Conservation (phyloP, 441 rosid genomes). For the Lepidium campestre region DNA sequence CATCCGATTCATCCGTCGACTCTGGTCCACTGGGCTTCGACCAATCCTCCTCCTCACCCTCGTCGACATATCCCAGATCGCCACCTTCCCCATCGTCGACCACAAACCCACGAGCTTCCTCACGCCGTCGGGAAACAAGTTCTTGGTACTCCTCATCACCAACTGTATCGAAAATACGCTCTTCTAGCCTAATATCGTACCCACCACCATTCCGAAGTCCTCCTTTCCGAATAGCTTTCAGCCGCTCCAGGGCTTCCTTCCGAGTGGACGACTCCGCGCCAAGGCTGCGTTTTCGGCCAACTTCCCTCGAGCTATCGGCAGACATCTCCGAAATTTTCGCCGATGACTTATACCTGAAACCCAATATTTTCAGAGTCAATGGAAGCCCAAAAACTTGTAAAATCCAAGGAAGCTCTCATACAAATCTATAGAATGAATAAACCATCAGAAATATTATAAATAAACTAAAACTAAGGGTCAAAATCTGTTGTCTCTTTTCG, state of each 20-base stretch:
- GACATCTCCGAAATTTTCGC: neutral
- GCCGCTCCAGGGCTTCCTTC: slow-evolving; percentile 59
- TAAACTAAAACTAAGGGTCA: too few species aligned
- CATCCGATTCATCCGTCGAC: slow-evolving; percentile 72
- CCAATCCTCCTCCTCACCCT: slow-evolving; percentile 94
- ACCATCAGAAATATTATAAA: too few species aligned
- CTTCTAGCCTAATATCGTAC: slow-evolving; percentile 56
- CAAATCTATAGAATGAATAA: too few species aligned
- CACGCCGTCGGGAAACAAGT: slow-evolving; percentile 64
- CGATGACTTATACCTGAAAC: too few species aligned
- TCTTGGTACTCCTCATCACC: slow-evolving; percentile 70
- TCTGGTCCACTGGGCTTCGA: slow-evolving; percentile 43
- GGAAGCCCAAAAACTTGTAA: too few species aligned
- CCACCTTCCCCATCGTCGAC: slow-evolving; percentile 74
- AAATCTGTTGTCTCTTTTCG: too few species aligned
- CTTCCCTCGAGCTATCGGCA: slow-evolving; percentile 30
- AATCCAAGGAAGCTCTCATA: too few species aligned
- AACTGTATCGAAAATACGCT: slow-evolving; percentile 75
- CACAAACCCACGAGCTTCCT: slow-evolving; percentile 74
- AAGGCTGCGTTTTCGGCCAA: slow-evolving; percentile 45
- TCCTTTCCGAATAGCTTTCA: slow-evolving; percentile 59
- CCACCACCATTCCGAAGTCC: slow-evolving; percentile 62
- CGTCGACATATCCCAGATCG: slow-evolving; percentile 73
- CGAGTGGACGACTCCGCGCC: slow-evolving; percentile 50
- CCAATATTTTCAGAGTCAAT: too few species aligned